Evolutionary conservation across 1,139 yeast species (phyloP).

Genomic region (Kluyveromyces sp.): DNA sequence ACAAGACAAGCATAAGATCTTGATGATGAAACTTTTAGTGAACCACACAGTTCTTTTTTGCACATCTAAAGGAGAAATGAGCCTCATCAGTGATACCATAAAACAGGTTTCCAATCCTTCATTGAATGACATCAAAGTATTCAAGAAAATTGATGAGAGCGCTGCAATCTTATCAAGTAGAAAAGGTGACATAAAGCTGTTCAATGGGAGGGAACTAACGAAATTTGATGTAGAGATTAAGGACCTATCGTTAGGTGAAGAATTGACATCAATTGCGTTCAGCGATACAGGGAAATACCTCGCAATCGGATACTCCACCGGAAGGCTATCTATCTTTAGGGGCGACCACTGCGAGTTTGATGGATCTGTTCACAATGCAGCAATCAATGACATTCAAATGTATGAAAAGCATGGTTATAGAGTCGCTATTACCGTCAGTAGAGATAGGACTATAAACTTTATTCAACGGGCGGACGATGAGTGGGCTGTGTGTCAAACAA

Average conservation of each 20-base stretch:
- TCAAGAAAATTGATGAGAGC: constrained; percentile 2
- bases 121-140: constrained; percentile 4
- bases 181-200: constrained; percentile 6
- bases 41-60: not conserved
- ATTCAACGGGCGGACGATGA: not conserved
- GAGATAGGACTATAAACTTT: constrained; percentile 9
- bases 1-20: constrained; percentile 1
- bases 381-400: constrained; percentile 4
- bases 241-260: not conserved
- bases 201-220: not conserved
- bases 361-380: not conserved
- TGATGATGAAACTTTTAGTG: constrained; percentile 1
- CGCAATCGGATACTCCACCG: constrained; percentile 3
- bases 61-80: constrained; percentile 6
- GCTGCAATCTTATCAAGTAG: constrained; percentile 1
- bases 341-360: not conserved
- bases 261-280: constrained; percentile 2
- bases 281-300: not conserved
- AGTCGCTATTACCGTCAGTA: constrained; percentile 7
- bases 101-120: constrained; percentile 4
- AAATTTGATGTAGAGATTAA: not conserved
- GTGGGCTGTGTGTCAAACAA: constrained; percentile 8
- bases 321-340: not conserved
- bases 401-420: not conserved
- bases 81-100: not conserved